phyloP scores from a whole-genome alignment of 2,329 filamentous ascomycete species.

The Cytospora piceae region DNA sequence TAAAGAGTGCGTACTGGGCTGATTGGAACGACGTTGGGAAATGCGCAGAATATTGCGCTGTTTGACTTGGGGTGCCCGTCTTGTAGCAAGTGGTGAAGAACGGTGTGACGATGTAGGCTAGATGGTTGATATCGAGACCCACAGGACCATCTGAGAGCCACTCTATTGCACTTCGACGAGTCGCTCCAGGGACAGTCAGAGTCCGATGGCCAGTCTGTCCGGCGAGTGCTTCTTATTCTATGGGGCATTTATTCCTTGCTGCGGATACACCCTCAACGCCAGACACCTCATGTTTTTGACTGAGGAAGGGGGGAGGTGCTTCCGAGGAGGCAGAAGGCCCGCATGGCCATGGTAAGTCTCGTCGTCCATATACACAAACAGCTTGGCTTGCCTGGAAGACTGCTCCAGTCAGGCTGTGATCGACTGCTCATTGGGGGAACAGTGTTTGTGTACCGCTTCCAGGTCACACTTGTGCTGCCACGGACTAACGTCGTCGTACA shows the following conservation, averaged over 20 bases:
- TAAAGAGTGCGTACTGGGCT: not conserved
- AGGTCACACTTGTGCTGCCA: slow-evolving; percentile 7
- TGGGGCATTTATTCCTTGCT: not conserved
- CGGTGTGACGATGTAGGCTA: not conserved
- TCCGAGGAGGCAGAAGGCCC: not conserved
- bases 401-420: not conserved
- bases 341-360: not conserved
- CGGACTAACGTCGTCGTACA: slow-evolving; percentile 12
- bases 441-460: slow-evolving; percentile 1
- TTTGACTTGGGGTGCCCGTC: not conserved
- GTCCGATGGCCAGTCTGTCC: not conserved
- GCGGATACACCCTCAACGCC: not conserved
- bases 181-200: not conserved
- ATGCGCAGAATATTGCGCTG: not conserved
- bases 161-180: not conserved
- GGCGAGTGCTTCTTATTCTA: not conserved
- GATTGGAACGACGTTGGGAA: not conserved
- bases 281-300: not conserved
- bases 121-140: not conserved
- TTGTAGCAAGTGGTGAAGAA: not conserved
- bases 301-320: not conserved
- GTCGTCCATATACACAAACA: not conserved
- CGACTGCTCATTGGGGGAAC: not conserved
- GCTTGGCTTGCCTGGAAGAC: too few relatives aligned
- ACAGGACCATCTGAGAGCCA: not conserved